Base-by-base conservation (phyloP, 768 basidiomycete species). In the Imleria badia region DNA sequence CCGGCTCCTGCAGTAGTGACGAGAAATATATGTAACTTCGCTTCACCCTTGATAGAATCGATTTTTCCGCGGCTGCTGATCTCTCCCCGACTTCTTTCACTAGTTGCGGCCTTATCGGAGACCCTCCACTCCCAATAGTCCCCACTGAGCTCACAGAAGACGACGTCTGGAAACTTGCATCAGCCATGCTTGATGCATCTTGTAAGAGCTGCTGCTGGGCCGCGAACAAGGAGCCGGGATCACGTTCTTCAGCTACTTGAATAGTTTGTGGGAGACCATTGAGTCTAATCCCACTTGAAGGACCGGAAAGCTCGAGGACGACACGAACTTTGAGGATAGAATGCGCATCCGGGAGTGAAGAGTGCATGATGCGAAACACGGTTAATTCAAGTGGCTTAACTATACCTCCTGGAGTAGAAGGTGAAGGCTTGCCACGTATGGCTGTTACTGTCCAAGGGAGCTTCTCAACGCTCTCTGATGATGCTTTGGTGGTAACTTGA, bases 11-110 rank as follows among this genome's bases (percentile, higher is more conserved):
- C 45, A 99, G 72, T 45, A 99, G 76, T 0, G 95, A 97, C 1
- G 95, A 95, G 70, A 99, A 98, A 72, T 98, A 98, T 49, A 98
- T 98, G 64, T 99, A 99, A 69, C 91, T 96, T 55, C 97, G 80
- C 65, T 86, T 83, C 20, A 98, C 91, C 59, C 94, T 79, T 6
- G 91, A 85, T 15, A 90, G 66, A n/a, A 98, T 89, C 5, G 87
- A 84, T 68, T 94, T 92, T 59, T 92, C 87, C 7, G 83, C 87
- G 1, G 81, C 81, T 7, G 81, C 72, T 22, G 78, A 72, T 13
- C 68, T 83, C 68, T 73, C 87, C 59, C 69, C 83, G 67, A 30
- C 71, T 11, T 70, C 62, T 29, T 65, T 71, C 6, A 72, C 61
- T 10, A 81, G 70, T 40, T 71, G 72, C 6, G 76, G 59, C 23